Percentiles rank a stretch among this genome's conserved stretches.
These are phyloP conservation scores for Pyrenula massariospora DNA, from an alignment of 495 filamentous ascomycete genomes.

Conservation along the genomic window DNA sequence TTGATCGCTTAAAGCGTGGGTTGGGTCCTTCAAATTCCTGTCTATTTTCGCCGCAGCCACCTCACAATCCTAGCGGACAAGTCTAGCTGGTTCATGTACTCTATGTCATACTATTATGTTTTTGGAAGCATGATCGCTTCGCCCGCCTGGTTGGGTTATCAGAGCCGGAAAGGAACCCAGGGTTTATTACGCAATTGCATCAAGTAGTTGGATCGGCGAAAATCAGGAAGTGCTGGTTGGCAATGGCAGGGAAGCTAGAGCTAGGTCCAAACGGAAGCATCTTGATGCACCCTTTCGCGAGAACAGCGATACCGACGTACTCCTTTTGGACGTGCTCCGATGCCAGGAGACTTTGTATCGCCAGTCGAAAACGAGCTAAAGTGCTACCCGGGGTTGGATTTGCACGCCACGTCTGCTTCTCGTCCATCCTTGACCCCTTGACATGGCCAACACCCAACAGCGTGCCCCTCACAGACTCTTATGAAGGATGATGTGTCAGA, in stretches of 20 bases:
- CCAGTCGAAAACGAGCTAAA: background rate
- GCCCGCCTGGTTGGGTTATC: background rate
- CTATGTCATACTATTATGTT: no score
- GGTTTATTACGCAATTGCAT: background rate
- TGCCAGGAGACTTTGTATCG: background rate
- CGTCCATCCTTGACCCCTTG: background rate
- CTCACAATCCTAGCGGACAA: background rate
- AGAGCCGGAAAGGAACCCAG: background rate
- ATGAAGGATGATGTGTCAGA: background rate
- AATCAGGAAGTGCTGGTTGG: background rate
- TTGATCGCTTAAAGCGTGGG: background rate
- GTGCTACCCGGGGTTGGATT: background rate
- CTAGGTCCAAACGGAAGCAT: background rate
- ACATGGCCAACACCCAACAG: background rate
- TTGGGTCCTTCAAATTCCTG: background rate
- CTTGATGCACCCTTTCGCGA: background rate
- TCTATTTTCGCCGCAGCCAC: background rate
- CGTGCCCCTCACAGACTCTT: no score
- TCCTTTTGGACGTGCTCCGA: background rate
- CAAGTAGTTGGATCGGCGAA: background rate
- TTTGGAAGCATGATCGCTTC: no score
- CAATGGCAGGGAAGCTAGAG: background rate
- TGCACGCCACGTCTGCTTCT: background rate
- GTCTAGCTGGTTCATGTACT: background rate
- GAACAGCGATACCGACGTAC: background rate